Percentiles rank a stretch among this genome's conserved stretches.
phyloP scores from a whole-genome alignment of 2,329 filamentous ascomycete genomes.

The Macrophomina pseudophaseolina region DNA sequence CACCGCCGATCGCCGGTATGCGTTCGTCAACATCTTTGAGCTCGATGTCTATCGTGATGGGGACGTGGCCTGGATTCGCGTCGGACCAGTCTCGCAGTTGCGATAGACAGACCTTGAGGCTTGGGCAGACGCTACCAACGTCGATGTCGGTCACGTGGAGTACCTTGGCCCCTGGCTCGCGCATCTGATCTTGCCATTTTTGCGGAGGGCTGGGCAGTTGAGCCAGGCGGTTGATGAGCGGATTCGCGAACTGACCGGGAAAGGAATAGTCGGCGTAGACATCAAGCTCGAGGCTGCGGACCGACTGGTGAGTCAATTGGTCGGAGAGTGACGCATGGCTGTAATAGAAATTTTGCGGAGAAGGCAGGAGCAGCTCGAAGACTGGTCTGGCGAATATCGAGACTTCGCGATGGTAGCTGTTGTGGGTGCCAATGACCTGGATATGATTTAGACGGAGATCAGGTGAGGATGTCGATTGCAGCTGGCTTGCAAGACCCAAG shows the following conservation, averaged over 20 bases:
- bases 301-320: constrained; percentile 53
- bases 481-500: constrained; percentile 4
- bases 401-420: constrained; percentile 58
- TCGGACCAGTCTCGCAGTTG: constrained; percentile 54
- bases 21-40: constrained; percentile 51
- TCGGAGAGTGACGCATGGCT: constrained; percentile 52
- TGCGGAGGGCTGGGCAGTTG: constrained; percentile 48
- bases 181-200: constrained; percentile 42
- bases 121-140: constrained; percentile 53
- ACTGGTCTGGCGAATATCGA: constrained; percentile 47
- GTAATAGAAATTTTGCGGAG: constrained; percentile 53
- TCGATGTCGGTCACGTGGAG: constrained; percentile 59
- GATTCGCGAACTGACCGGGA: constrained; percentile 55
- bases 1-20: constrained; percentile 45
- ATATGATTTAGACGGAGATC: constrained; percentile 57
- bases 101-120: constrained; percentile 51
- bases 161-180: constrained; percentile 54
- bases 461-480: neutral
- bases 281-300: constrained; percentile 57
- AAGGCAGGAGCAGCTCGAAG: constrained; percentile 47
- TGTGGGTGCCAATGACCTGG: constrained; percentile 58
- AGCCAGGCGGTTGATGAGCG: constrained; percentile 49
- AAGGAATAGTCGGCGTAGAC: constrained; percentile 53
- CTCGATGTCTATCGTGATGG: constrained; percentile 57
- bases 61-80: constrained; percentile 50